These are phyloP conservation scores for Domatiomyces globalis DNA, from an alignment of 2,329 filamentous ascomycete species.

Conservation along the genomic window DNA sequence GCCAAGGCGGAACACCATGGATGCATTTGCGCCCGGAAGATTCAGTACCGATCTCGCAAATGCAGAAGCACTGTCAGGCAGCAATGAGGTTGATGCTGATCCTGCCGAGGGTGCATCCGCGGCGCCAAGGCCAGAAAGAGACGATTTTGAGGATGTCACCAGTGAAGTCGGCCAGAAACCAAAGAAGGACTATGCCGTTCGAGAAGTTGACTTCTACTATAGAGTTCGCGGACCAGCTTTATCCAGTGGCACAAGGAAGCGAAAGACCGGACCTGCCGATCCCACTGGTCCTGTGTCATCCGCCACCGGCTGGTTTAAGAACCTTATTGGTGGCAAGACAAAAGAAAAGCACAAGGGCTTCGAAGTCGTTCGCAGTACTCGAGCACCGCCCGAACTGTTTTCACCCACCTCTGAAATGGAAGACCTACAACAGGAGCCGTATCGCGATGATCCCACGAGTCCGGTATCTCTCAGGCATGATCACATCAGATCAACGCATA, in stretches of 20 bases:
- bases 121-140: constrained; percentile 26
- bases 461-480: constrained; percentile 11
- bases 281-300: constrained; percentile 82
- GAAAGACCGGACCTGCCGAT: constrained; percentile 89
- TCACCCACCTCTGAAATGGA: constrained; percentile 24
- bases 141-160: constrained; percentile 23
- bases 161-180: constrained; percentile 35
- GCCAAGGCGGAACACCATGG: constrained; percentile 55
- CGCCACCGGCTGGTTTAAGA: constrained; percentile 77
- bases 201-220: constrained; percentile 96
- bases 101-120: constrained; percentile 17
- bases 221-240: constrained; percentile 78
- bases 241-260: constrained; percentile 66
- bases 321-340: constrained; percentile 64
- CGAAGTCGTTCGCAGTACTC: constrained; percentile 81
- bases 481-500: constrained; percentile 1
- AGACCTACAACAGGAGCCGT: constrained; percentile 50
- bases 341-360: constrained; percentile 96
- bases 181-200: constrained; percentile 61
- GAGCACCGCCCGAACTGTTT: constrained; percentile 59
- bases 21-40: constrained; percentile 26
- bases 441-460: constrained; percentile 38
- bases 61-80: constrained; percentile 20
- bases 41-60: not conserved
- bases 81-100: constrained; percentile 41